Base-by-base conservation (phyloP, 345 rosid species). In the Citrus hindsii region DNA sequence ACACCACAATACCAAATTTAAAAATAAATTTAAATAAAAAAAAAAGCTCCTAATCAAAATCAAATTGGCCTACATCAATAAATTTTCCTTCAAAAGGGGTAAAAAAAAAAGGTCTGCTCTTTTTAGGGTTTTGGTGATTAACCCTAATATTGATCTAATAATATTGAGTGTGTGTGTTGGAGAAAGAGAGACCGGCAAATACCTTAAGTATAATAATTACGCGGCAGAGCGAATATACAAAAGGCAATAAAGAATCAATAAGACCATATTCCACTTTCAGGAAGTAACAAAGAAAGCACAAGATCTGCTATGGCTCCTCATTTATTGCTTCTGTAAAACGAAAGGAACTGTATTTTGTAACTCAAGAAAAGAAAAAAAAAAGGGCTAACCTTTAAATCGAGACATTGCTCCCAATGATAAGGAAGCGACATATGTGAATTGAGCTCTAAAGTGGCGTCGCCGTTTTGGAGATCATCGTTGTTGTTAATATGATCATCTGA, bases 361-460 rank as follows among this genome's bases (percentile, higher is more conserved):
- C 16, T 12, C 51, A 62, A 58, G 6, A 33, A 33, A 33, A 5
- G 68, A n/a, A 46, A 14, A 6, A 75, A 40, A 14, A 4, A 42
- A 59, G 18, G 40, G 25, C 38, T 21, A 66, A 92, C 99, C 97
- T 90, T 87, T 68, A 93, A 87, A 87, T 95, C 97, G 80, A 95
- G 97, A 76, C 98, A 95, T 84, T 92, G 96, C 79, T 95, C 96
- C 96, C 97, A 88, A 40, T 90, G 88, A 84, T 81, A 88, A 86
- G 98, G 98, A 61, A 93, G 88, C 64, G 93, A 86, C 78, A 91
- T 64, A 64, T 87, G 84, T 59, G 98, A 92, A 89, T 87, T 88
- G 80, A 95, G 90, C 83, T 93, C 94, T 76, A 95, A 82, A 69
- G 87, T 74, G 42, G 88, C 65, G 71, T 91, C 93, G 35, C 83